These are phyloP conservation scores for Fraxinus nigra DNA, from an alignment of 305 asterid species.

Conservation along the genomic window DNA sequence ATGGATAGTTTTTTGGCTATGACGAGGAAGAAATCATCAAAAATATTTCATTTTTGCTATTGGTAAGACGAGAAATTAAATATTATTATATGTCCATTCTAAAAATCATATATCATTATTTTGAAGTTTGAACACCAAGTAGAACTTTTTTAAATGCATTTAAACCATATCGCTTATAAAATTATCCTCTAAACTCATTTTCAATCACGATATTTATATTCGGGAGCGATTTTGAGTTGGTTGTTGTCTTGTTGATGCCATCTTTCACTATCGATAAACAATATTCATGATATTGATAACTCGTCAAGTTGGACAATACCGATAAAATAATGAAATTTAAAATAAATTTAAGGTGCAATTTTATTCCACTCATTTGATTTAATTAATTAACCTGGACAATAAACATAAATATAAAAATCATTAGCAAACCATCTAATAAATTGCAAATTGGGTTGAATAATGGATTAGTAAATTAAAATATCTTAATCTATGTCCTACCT, in stretches of 20 bases:
- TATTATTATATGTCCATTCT: background rate
- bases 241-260: background rate
- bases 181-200: background rate
- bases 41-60: background rate
- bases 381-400: background rate
- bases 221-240: background rate
- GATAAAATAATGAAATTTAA: no score
- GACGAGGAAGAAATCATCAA: no score
- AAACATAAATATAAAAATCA: no score
- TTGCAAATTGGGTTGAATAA: background rate
- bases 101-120: background rate
- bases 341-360: background rate
- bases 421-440: background rate
- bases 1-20: no score
- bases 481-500: background rate
- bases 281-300: background rate
- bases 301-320: background rate
- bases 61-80: background rate
- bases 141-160: background rate
- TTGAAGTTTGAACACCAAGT: background rate
- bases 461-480: background rate
- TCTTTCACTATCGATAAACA: background rate
- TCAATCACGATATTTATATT: background rate
- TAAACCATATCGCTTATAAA: background rate
- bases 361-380: background rate